Evolutionary conservation across 768 basidiomycete genomes (phyloP), one percentile per base, ranked within the genome.

Genomic region (Boletus speciosus): DNA sequence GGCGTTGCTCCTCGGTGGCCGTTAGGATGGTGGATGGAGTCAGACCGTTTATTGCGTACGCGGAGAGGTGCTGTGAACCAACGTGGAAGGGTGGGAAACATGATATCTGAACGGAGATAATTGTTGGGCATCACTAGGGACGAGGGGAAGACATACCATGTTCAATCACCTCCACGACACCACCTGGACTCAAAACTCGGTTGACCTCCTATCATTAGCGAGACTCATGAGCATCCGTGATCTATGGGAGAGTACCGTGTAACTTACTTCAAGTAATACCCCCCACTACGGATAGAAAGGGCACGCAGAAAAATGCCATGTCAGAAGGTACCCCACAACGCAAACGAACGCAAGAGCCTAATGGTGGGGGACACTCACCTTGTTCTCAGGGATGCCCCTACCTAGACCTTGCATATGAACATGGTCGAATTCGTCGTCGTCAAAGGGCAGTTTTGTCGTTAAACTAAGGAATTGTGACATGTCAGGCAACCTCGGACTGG

Each of bases 391-490:
- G 31, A 90, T 81, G 15, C 81, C 87, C 61, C 77, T 77, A 1
- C 86, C 81, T 54, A 90, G 80, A 47, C 74, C 73, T 55, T 81
- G 77, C 47, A 90, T 80, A 60, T 86, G 90, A n/a, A 91, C 82
- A 66, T 87, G 82, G 67, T 91, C 89, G 56, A 91, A 91, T 60
- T 86, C 82, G 55, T 90, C 87, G 51, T 90, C 89, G 15, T 90
- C 87, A 63, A 90, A 91, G 0, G 89, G 89, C 19, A 91, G 74
- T 61, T 78, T 86, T 11, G 82, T 88, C 44, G 88, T 87, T 61
- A 91, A 70, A 67, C 88, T 90, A 57, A 35, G 16, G 50, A 25
- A 16, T 41, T 5, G 40, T 23, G 4, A 16, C 11, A 21, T 35
- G 41, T 62, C 51, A 56, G 38, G 36, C 23, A 27, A 45, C 19